Conservation (phyloP, 2,329 filamentous ascomycete genomes). For the Aureobasidium sp. region DNA sequence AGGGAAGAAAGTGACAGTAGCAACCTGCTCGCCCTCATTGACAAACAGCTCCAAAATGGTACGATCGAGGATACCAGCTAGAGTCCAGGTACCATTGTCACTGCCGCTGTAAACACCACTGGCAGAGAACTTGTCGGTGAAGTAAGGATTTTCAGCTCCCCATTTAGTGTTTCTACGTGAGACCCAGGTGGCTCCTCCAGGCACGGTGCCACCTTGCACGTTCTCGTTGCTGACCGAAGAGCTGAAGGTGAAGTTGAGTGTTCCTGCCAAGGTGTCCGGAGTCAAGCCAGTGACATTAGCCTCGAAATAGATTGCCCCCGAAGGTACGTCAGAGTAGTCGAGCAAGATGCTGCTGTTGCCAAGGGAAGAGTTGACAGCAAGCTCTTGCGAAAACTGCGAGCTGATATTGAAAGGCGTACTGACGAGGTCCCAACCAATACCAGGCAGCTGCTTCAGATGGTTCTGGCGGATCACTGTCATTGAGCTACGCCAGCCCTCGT, state of each 20-base stretch:
- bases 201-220: constrained; percentile 44
- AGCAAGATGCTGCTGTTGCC: constrained; percentile 44
- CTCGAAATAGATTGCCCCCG: constrained; percentile 49
- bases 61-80: constrained; percentile 49
- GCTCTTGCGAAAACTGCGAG: constrained; percentile 40
- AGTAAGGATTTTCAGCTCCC: constrained; percentile 49
- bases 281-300: constrained; percentile 45
- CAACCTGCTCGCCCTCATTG: constrained; percentile 45
- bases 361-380: constrained; percentile 40
- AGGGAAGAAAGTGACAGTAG: constrained; percentile 47
- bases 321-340: constrained; percentile 45
- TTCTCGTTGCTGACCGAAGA: constrained; percentile 45
- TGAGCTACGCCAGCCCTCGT: constrained; percentile 47
- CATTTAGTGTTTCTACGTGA: constrained; percentile 40
- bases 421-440: constrained; percentile 47
- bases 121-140: constrained; percentile 48
- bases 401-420: constrained; percentile 44
- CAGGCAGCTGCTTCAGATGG: constrained; percentile 46
- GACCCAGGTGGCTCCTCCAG: constrained; percentile 46
- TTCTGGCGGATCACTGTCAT: constrained; percentile 49
- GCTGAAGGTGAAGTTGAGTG: constrained; percentile 48
- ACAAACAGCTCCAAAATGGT: constrained; percentile 51
- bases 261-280: constrained; percentile 26
- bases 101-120: constrained; percentile 24
- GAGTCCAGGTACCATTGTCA: constrained; percentile 29